Percentiles rank a stretch among this genome's conserved stretches.
Conservation (phyloP, 306 rosid genomes). For the Hippophae tibetana region DNA sequence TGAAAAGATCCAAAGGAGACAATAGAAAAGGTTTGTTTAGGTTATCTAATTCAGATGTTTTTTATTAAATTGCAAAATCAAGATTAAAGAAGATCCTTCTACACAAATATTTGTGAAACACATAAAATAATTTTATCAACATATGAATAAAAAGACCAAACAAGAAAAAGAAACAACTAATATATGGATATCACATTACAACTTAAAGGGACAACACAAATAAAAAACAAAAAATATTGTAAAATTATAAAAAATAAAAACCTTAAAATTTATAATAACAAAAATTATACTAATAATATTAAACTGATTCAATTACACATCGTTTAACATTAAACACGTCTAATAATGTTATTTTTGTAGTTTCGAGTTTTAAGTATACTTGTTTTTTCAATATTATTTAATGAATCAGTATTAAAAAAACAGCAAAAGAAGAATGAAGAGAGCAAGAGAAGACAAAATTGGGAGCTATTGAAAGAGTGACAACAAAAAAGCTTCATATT, state of each 20-base stretch:
- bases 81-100: too few relatives aligned
- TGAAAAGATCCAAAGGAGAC: slow-evolving; percentile 6
- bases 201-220: slow-evolving; percentile 1
- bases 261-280: too few relatives aligned
- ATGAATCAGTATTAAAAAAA: not conserved
- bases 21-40: slow-evolving; percentile 8
- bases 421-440: slow-evolving; percentile 19
- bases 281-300: too few relatives aligned
- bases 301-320: too few relatives aligned
- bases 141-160: not conserved
- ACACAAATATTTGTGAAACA: too few relatives aligned
- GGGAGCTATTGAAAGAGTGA: slow-evolving; percentile 36
- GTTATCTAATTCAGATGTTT: not conserved
- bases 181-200: not conserved
- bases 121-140: too few relatives aligned
- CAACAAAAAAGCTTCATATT: slow-evolving; percentile 38
- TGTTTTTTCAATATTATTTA: too few relatives aligned
- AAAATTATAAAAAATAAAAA: too few relatives aligned
- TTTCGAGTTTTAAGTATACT: too few relatives aligned
- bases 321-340: too few relatives aligned
- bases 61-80: too few relatives aligned
- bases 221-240: not conserved
- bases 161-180: slow-evolving; percentile 10
- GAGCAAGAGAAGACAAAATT: slow-evolving; percentile 33
- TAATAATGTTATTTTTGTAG: too few relatives aligned